phyloP scores from a whole-genome alignment of 441 rosid species.

The Viola pubescens region DNA sequence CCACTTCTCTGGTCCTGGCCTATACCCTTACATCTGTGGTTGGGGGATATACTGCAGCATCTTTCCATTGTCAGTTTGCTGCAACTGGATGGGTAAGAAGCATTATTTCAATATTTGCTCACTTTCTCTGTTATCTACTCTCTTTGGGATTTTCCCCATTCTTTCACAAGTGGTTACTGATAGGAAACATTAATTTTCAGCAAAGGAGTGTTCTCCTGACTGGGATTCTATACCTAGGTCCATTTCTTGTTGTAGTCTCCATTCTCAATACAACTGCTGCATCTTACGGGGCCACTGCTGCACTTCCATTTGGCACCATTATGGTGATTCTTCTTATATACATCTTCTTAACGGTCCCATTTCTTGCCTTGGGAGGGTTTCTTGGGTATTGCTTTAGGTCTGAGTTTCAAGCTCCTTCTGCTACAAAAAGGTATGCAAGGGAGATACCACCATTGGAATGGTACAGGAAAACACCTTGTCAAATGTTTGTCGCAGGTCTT shows the following conservation, averaged over 20 bases:
- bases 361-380: constrained; percentile 66
- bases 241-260: constrained; percentile 37
- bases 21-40: constrained; percentile 60
- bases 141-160: not conserved
- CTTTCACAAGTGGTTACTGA: too few species aligned
- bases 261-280: constrained; percentile 56
- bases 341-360: constrained; percentile 41
- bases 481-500: constrained; percentile 65
- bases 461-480: constrained; percentile 54
- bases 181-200: constrained; percentile 26
- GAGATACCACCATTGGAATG: constrained; percentile 55
- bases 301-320: constrained; percentile 76
- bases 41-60: constrained; percentile 62
- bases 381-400: constrained; percentile 50
- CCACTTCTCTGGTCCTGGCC: constrained; percentile 44
- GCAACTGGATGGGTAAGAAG: constrained; percentile 60
- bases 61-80: constrained; percentile 52
- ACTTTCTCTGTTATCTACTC: not conserved
- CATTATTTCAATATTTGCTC: constrained; percentile 4
- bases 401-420: constrained; percentile 55
- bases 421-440: constrained; percentile 46
- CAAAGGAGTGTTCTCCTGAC: constrained; percentile 54
- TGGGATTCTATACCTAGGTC: constrained; percentile 55
- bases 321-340: constrained; percentile 46
- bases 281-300: constrained; percentile 64